These are phyloP conservation scores for Periconia sp. DNA, from an alignment of 2,329 filamentous ascomycete species.

Conservation along the genomic window DNA sequence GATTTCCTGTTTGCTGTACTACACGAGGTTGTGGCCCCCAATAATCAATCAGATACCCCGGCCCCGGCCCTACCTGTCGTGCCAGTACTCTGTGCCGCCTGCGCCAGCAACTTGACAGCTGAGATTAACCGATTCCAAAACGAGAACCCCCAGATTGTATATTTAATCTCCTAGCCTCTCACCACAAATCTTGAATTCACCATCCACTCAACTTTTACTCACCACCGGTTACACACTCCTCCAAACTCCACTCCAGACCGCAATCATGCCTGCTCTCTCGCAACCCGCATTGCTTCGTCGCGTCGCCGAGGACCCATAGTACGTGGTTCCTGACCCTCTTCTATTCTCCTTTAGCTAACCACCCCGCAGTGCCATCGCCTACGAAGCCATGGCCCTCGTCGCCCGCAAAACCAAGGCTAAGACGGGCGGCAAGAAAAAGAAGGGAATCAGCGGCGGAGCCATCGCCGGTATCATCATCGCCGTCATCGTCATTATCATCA, in stretches of 20 bases:
- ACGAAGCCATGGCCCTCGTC: constrained; percentile 3
- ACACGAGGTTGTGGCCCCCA: no score
- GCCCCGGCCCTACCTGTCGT: no score
- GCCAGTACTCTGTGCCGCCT: background rate
- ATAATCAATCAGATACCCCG: no score
- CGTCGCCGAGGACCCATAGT: constrained; percentile 7
- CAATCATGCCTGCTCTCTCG: constrained; percentile 3
- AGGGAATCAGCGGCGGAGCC: constrained; percentile 4
- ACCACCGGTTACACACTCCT: background rate
- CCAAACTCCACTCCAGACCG: background rate
- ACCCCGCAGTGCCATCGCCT: background rate
- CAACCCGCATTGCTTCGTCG: constrained; percentile 3
- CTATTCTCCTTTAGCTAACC: background rate
- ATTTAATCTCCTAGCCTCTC: background rate
- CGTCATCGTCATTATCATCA: constrained; percentile 2
- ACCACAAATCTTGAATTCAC: background rate
- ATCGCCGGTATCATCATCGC: constrained; percentile 10
- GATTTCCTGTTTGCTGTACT: no score
- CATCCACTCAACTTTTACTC: background rate
- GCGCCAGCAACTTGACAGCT: background rate
- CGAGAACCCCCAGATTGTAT: background rate
- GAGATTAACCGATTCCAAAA: background rate
- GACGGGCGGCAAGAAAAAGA: background rate
- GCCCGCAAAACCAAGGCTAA: constrained; percentile 2
- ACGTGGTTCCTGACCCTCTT: background rate